Evolutionary conservation across 1,284 basidiomycete genomes (phyloP).

Genomic region (Leccinum griseonigrum): DNA sequence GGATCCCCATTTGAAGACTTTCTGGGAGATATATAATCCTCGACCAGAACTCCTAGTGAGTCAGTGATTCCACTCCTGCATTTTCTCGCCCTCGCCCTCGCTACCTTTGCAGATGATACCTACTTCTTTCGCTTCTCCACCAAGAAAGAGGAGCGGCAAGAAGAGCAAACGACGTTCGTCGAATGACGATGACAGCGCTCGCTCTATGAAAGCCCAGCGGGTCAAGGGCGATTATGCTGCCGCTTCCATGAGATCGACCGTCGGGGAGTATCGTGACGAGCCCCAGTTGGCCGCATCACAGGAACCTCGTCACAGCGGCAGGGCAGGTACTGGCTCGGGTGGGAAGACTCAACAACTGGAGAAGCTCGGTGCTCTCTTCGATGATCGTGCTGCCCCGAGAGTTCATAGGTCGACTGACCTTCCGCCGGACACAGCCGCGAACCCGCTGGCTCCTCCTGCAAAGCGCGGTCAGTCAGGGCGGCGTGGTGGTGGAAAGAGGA

Average conservation of each 20-base stretch:
- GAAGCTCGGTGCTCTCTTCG: background rate
- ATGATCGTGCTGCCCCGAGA: background rate
- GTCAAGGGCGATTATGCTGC: background rate
- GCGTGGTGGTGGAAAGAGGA: background rate
- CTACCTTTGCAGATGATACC: background rate
- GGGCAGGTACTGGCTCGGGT: background rate
- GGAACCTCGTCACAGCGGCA: background rate
- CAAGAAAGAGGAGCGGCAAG: background rate
- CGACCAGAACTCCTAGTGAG: background rate
- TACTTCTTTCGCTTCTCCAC: background rate
- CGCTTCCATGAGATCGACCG: background rate
- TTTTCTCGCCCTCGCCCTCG: background rate
- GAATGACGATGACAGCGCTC: background rate
- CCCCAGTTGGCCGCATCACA: background rate
- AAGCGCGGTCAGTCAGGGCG: background rate
- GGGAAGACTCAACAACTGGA: background rate
- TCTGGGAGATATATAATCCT: background rate
- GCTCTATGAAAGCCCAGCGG: background rate
- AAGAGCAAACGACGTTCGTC: background rate
- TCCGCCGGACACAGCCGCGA: background rate
- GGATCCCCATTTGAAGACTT: background rate
- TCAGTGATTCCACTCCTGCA: background rate
- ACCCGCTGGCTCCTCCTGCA: background rate
- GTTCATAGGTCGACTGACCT: background rate
- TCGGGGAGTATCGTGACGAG: background rate